Evolutionary conservation across 2,329 filamentous ascomycete species (phyloP), one percentile per base, ranked within the genome.

Genomic region (Paradendryphiella salina): DNA sequence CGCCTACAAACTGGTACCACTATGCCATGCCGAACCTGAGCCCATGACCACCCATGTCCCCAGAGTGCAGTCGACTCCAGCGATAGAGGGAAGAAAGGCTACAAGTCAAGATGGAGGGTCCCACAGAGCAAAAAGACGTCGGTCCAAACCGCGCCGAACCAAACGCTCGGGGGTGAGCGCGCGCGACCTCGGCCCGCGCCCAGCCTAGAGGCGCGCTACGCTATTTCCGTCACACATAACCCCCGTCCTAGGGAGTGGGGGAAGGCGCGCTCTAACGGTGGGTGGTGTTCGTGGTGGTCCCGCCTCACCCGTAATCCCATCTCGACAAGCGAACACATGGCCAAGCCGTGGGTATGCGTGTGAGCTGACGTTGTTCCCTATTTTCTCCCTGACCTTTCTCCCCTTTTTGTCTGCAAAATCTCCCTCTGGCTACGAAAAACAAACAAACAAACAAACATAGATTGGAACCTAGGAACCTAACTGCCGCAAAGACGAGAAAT

Each of bases 91-190:
- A 2, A 23, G 2, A 23, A 7, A 7, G 6, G 21, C 21, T 23
- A n/a, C n/a, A n/a, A n/a, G n/a, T n/a, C n/a, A n/a, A n/a, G n/a
- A n/a, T n/a, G n/a, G n/a, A n/a, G n/a, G n/a, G n/a, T n/a, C n/a
- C n/a, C n/a, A n/a, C n/a, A n/a, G n/a, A n/a, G n/a, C n/a, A n/a
- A n/a, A n/a, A n/a, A n/a, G n/a, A n/a, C n/a, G 29, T 50, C 46
- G 46, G 50, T 32, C 26, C 37, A 23, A 37, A 10, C 31, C 41
- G 48, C 31, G 38, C 47, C 52, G 52, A 55, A 45, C 43, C 48
- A 48, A 10, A 34, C 5, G 37, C 20, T 34, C 44, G 42, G 47
- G 45, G 21, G 37, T 36, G 36, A 26, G 38, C 20, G 23, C 23
- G 23, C 23, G 23, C 9, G 9, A 38, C 29, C 36, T 23, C 49